phyloP scores from a whole-genome alignment of 352 stramenopile species.

The Elongisporangium undulatum region DNA sequence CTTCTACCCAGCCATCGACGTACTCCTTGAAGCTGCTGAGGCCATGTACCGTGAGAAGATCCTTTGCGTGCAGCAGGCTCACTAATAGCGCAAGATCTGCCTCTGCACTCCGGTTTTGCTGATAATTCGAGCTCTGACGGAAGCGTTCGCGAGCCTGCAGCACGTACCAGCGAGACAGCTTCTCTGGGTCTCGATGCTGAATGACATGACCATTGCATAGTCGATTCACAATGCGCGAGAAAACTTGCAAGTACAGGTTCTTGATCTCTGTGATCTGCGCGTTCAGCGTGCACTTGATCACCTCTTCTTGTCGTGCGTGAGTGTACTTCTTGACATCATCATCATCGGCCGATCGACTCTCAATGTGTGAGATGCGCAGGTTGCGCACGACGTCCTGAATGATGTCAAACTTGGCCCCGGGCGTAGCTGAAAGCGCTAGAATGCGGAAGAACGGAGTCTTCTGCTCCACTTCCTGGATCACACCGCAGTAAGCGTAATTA shows the following conservation, averaged over 20 bases:
- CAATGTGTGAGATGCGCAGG: constrained; percentile 93
- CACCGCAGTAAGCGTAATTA: constrained; percentile 96
- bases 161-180: constrained; percentile 78
- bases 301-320: constrained; percentile 76
- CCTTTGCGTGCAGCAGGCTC: constrained; percentile 69
- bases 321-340: constrained; percentile 90
- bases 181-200: constrained; percentile 63
- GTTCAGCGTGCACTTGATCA: constrained; percentile 68
- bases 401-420: constrained; percentile 93
- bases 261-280: constrained; percentile 65
- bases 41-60: constrained; percentile 72
- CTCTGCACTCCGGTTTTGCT: constrained; percentile 65
- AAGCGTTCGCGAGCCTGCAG: constrained; percentile 72
- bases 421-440: constrained; percentile 95
- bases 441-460: constrained; percentile 86
- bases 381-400: constrained; percentile 96
- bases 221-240: constrained; percentile 56
- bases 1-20: constrained; percentile 50
- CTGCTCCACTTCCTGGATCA: constrained; percentile 73
- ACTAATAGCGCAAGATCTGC: constrained; percentile 74
- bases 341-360: constrained; percentile 94
- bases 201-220: constrained; percentile 55
- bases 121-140: constrained; percentile 56
- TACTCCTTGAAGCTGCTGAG: constrained; percentile 71
- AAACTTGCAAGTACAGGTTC: constrained; percentile 52